A percentile compares a stretch with the other conserved stretches of the same genome.
Conservation (phyloP, 1,284 basidiomycete species). For the Phaffia rhodozyma region DNA sequence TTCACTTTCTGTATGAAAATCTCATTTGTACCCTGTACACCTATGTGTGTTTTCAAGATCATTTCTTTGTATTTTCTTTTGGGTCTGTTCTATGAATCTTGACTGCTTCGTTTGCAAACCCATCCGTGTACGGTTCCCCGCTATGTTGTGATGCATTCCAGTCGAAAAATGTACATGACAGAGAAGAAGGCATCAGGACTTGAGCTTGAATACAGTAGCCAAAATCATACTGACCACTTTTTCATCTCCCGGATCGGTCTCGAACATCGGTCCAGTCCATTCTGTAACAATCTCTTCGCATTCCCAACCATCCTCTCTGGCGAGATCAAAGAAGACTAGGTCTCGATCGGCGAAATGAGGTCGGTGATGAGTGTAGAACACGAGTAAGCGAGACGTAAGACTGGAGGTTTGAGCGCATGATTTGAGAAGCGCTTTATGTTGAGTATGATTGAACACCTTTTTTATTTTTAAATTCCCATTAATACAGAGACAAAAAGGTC, state of each 20-base stretch:
- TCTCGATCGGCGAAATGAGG: constrained; percentile 75
- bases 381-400: constrained; percentile 51
- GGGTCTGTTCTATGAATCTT: no score
- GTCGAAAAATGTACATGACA: no score
- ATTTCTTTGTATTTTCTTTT: no score
- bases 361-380: constrained; percentile 87
- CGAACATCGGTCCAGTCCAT: constrained; percentile 70
- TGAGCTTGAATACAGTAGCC: no score
- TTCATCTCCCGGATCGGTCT: constrained; percentile 66
- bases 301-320: constrained; percentile 54
- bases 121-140: no score
- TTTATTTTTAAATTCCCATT: no score
- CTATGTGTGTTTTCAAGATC: no score
- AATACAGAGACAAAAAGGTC: neutral
- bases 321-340: constrained; percentile 68
- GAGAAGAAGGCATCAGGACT: no score
- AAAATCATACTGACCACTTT: constrained; percentile 18
- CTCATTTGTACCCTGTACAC: no score
- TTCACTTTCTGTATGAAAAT: no score
- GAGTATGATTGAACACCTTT: constrained; percentile 36
- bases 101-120: no score
- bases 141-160: no score
- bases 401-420: constrained; percentile 43
- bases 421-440: constrained; percentile 65
- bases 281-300: constrained; percentile 61